These are phyloP conservation scores for Obelidium mucronatum DNA, from an alignment of 192 early-diverging fungal genomes.

Conservation along the genomic window DNA sequence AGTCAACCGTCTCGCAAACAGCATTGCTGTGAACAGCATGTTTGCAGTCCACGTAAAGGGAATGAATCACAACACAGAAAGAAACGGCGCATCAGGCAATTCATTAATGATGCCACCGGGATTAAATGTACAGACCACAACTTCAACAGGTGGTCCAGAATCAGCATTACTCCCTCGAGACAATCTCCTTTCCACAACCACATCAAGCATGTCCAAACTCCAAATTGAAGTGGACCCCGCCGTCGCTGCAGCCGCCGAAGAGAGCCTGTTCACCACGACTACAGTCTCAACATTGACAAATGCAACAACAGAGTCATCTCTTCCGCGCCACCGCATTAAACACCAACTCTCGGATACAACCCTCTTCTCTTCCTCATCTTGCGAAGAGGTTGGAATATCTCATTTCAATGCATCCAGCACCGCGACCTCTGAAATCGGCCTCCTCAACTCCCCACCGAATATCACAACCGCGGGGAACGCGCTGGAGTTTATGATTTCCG, in stretches of 20 bases:
- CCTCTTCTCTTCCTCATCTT: background rate
- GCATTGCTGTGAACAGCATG: slow-evolving; percentile 10
- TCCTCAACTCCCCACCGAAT: too few species aligned
- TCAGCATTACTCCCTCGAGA: too few species aligned
- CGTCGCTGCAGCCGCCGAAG: slow-evolving; percentile 17
- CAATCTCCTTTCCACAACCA: too few species aligned
- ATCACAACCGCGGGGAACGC: too few species aligned
- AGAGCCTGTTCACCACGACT: background rate
- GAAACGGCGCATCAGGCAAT: background rate
- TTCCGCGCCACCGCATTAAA: too few species aligned
- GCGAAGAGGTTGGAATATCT: background rate
- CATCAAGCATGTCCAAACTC: too few species aligned
- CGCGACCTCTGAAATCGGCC: too few species aligned
- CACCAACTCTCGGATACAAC: too few species aligned
- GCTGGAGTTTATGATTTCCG: too few species aligned
- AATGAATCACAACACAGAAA: background rate
- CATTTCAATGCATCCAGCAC: background rate
- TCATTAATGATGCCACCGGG: background rate
- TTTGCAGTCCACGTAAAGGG: background rate
- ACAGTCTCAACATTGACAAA: too few species aligned
- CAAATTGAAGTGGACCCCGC: slow-evolving; percentile 21
- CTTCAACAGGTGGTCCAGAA: background rate
- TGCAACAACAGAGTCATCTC: too few species aligned
- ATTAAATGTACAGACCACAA: background rate
- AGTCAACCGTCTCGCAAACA: background rate